These are phyloP conservation scores for Mycena venus DNA, from an alignment of 768 basidiomycete species.

Conservation along the genomic window DNA sequence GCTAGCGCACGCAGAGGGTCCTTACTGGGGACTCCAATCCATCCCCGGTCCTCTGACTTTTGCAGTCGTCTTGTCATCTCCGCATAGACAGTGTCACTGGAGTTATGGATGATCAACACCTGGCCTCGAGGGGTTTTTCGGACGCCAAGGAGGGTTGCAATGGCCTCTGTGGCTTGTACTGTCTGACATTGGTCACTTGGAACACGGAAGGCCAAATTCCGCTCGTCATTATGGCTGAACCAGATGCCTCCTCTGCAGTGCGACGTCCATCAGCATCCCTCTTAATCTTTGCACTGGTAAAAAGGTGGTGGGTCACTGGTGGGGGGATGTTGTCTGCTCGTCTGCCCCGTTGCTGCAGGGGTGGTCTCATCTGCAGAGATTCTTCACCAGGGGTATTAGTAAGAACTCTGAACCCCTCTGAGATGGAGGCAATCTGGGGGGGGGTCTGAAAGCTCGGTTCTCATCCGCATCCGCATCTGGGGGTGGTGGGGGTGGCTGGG, in stretches of 20 bases:
- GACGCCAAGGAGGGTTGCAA: not conserved
- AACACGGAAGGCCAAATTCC: no score
- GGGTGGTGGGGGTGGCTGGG: not conserved
- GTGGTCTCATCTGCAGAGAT: no score
- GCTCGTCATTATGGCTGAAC: not conserved
- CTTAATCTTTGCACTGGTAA: no score
- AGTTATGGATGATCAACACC: not conserved
- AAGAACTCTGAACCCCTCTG: conserved; percentile 7
- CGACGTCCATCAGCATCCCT: no score
- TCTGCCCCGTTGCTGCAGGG: not conserved
- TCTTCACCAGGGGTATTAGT: not conserved
- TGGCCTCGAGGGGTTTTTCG: not conserved
- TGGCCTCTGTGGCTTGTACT: not conserved
- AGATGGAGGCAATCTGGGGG: not conserved
- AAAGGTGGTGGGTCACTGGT: no score
- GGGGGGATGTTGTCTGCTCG: no score
- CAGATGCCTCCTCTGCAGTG: not conserved
- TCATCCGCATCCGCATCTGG: not conserved
- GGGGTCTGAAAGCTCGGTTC: not conserved
- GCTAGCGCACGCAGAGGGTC: not conserved
- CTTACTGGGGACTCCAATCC: not conserved
- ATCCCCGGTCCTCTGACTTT: not conserved
- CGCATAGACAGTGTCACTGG: no score
- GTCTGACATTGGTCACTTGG: no score
- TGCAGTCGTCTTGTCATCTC: not conserved